Conservation (phyloP, 306 rosid species). For the Sicyos baderoa region DNA sequence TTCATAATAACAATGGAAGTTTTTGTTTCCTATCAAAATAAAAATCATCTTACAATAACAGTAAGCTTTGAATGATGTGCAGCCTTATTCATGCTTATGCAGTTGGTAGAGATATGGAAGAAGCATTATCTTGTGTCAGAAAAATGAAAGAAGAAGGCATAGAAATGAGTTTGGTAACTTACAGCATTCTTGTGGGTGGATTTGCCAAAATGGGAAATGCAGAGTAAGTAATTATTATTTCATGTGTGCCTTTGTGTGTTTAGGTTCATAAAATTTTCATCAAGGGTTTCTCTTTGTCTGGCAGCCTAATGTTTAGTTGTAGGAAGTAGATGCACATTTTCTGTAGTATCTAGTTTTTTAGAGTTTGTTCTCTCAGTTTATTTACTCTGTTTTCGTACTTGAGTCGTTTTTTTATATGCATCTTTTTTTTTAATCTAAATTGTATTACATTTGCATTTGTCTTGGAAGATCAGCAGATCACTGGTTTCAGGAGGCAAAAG, state of each 20-base stretch:
- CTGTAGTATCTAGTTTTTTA: neutral
- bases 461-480: conserved; percentile 93
- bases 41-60: neutral
- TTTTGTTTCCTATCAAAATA: too few relatives aligned
- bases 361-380: neutral
- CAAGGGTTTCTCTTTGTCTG: neutral
- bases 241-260: neutral
- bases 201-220: conserved; percentile 67
- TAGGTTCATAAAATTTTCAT: neutral
- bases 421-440: conserved; percentile 12
- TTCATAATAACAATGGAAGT: too few relatives aligned
- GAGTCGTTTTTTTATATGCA: neutral
- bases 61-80: conserved; percentile 32
- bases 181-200: conserved; percentile 84
- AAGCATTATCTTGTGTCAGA: conserved; percentile 81
- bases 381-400: neutral
- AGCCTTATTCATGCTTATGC: conserved; percentile 99
- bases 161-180: conserved; percentile 84
- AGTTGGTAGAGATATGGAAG: conserved; percentile 99
- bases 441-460: conserved; percentile 36
- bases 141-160: conserved; percentile 87
- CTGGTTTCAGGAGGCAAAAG: conserved; percentile 90
- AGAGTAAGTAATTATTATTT: conserved; percentile 51
- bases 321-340: neutral
- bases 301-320: neutral